These are phyloP conservation scores for Byssothecium circinans DNA, from an alignment of 2,329 filamentous ascomycete genomes.

Conservation along the genomic window DNA sequence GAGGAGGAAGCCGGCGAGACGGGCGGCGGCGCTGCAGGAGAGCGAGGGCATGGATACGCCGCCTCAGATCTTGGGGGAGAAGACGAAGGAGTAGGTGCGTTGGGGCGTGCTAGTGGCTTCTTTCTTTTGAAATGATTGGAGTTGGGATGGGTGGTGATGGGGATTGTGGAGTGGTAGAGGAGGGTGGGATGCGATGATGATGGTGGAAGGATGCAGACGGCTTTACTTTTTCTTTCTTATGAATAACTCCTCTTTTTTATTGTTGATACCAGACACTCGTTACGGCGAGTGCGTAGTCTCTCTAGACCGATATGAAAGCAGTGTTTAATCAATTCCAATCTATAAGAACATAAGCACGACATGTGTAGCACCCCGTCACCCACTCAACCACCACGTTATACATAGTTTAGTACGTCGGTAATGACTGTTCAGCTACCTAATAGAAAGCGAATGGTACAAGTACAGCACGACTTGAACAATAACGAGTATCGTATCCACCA, in stretches of 20 bases:
- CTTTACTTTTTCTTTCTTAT: constrained; percentile 1
- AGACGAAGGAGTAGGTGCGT: constrained; percentile 19
- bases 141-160: neutral
- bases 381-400: too few relatives aligned
- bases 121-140: neutral
- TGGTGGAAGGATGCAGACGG: too few relatives aligned
- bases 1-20: constrained; percentile 16
- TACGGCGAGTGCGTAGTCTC: constrained; percentile 2
- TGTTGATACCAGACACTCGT: constrained; percentile 14
- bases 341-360: too few relatives aligned
- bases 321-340: neutral
- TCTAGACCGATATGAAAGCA: neutral
- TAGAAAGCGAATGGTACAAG: neutral
- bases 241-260: constrained; percentile 5
- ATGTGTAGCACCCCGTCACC: too few relatives aligned
- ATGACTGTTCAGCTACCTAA: neutral
- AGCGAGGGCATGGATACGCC: constrained; percentile 23
- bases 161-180: neutral
- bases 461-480: too few relatives aligned
- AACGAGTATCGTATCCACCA: too few relatives aligned
- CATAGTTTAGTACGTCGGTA: neutral
- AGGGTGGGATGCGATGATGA: neutral
- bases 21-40: constrained; percentile 13
- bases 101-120: neutral
- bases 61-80: constrained; percentile 23